Conservation (phyloP, 1,284 basidiomycete species). For the Bjerkandera adusta region DNA sequence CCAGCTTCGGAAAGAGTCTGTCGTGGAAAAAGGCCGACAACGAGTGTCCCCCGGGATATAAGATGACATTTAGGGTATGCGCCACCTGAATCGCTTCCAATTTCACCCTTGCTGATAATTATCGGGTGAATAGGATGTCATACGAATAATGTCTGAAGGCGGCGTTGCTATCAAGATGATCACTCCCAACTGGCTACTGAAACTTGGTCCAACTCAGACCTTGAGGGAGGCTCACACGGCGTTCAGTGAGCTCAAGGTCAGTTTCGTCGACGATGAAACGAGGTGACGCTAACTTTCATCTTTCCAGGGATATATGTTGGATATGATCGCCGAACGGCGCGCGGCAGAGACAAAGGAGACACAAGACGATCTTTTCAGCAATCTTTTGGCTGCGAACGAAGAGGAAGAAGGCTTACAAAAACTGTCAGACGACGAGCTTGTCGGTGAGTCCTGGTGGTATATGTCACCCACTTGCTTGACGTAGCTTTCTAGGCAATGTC, state of each 20-base stretch:
- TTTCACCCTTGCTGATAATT: not conserved
- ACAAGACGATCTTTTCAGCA: constrained; percentile 52
- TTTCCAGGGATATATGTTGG: constrained; percentile 49
- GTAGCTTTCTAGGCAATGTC: too few species aligned
- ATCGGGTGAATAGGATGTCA: constrained; percentile 30
- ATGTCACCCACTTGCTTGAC: too few species aligned
- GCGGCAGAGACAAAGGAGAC: constrained; percentile 36
- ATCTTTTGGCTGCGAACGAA: constrained; percentile 49
- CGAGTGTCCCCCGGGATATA: constrained; percentile 13
- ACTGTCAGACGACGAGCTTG: constrained; percentile 46
- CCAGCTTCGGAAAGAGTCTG: constrained; percentile 33
- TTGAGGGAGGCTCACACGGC: constrained; percentile 36
- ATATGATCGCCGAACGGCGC: constrained; percentile 50
- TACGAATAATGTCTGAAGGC: constrained; percentile 42
- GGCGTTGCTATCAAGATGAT: constrained; percentile 41
- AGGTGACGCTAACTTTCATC: not conserved
- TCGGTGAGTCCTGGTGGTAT: constrained; percentile 45
- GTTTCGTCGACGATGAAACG: not conserved
- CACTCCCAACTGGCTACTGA: constrained; percentile 42
- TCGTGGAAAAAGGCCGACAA: constrained; percentile 18
- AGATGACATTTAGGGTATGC: constrained; percentile 21
- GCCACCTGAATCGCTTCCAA: not conserved
- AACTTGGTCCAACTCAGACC: constrained; percentile 33
- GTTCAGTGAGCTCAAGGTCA: constrained; percentile 48
- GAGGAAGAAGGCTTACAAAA: constrained; percentile 31